Conservation (phyloP, 805 yeast species). For the Pichia californica region DNA sequence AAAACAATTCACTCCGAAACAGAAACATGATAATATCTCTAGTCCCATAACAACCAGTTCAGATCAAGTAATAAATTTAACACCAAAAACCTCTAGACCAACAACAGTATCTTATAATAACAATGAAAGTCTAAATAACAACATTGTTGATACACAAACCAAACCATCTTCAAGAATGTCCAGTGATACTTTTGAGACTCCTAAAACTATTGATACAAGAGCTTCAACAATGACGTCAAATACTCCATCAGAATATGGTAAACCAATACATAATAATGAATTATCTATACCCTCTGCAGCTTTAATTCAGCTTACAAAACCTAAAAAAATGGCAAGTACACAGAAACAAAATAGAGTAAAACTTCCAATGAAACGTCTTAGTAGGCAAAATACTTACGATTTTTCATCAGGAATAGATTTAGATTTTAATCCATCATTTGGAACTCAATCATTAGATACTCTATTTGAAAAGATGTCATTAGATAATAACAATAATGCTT, state of each 20-base stretch:
- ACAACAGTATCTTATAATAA: background rate
- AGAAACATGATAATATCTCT: background rate
- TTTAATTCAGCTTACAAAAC: background rate
- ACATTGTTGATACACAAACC: background rate
- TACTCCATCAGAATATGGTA: background rate
- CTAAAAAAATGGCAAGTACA: background rate
- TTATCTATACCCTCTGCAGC: background rate
- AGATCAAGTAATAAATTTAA: background rate
- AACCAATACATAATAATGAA: background rate
- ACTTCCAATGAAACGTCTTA: background rate
- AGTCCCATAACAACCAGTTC: background rate
- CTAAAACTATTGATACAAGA: constrained; percentile 8
- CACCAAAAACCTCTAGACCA: constrained; percentile 4
- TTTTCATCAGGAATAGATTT: constrained; percentile 2
- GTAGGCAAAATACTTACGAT: constrained; percentile 7
- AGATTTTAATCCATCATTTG: background rate
- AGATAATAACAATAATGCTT: background rate
- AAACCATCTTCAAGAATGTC: constrained; percentile 13
- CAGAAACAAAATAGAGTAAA: background rate
- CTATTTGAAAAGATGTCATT: background rate
- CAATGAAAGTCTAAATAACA: background rate
- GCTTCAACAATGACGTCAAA: constrained; percentile 10
- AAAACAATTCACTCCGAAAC: background rate
- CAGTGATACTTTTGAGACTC: constrained; percentile 10
- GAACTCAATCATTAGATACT: background rate